These are phyloP conservation scores for Fusarium udum DNA, from an alignment of 2,329 filamentous ascomycete species.

Conservation along the genomic window DNA sequence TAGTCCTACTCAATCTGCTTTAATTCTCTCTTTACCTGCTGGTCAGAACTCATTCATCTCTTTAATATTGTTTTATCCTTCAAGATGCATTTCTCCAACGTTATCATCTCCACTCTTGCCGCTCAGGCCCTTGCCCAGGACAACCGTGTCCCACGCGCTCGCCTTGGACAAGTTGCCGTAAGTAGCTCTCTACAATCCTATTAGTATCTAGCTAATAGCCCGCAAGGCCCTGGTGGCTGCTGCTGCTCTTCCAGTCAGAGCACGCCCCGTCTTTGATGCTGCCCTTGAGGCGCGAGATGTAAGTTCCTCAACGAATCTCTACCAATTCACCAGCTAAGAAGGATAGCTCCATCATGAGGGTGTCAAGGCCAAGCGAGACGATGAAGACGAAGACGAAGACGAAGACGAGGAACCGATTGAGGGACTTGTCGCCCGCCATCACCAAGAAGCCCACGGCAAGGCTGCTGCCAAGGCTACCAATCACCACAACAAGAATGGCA, in stretches of 20 bases:
- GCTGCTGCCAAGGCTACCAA: not conserved
- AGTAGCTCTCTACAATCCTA: accelerated
- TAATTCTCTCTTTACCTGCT: not conserved
- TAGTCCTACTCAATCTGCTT: not conserved
- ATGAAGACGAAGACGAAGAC: not conserved
- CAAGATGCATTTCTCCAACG: constrained; percentile 18
- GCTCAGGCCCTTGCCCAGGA: constrained; percentile 17
- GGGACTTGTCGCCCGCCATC: not conserved
- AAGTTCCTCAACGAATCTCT: accelerated
- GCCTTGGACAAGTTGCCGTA: constrained; percentile 2
- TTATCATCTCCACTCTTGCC: constrained; percentile 7
- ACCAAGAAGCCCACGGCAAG: not conserved
- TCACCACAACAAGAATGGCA: not conserved
- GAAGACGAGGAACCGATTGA: not conserved
- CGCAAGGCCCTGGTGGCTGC: constrained; percentile 2
- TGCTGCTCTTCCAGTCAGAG: constrained; percentile 12
- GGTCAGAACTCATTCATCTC: not conserved
- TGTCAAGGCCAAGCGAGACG: not conserved
- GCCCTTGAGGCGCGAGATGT: constrained; percentile 5
- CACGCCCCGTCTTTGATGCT: constrained; percentile 1
- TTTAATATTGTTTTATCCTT: not conserved
- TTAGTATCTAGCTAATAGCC: not conserved
- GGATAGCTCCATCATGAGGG: not conserved
- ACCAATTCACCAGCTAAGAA: not conserved
- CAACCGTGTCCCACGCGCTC: not conserved